These are phyloP conservation scores for Caulochytrium protostelioides DNA, from an alignment of 371 early-diverging fungal species.

Conservation along the genomic window DNA sequence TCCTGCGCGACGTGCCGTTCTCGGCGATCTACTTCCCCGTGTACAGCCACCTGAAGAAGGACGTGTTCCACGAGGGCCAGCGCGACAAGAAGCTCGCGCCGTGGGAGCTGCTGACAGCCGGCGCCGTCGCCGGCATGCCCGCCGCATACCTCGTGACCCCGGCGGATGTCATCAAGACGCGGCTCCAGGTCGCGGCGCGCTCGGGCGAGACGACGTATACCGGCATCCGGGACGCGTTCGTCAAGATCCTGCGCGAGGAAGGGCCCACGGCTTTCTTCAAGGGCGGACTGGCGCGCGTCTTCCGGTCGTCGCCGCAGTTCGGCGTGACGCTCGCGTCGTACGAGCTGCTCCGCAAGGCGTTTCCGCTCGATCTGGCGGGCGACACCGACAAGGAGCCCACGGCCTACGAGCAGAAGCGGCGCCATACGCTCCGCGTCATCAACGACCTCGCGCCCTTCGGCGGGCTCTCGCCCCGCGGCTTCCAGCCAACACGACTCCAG, in stretches of 20 bases:
- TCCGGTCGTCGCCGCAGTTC: constrained; percentile 63
- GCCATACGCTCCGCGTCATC: no score
- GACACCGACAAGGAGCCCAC: no score
- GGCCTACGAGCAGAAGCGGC: no score
- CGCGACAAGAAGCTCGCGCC: constrained; percentile 46
- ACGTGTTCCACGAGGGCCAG: constrained; percentile 57
- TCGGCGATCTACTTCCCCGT: constrained; percentile 90
- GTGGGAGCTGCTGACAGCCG: constrained; percentile 61
- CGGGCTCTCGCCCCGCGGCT: no score
- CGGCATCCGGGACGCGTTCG: constrained; percentile 66
- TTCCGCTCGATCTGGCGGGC: no score
- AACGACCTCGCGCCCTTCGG: no score
- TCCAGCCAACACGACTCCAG: no score
- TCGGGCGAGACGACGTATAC: constrained; percentile 69
- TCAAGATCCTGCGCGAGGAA: constrained; percentile 73
- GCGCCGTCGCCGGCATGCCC: constrained; percentile 91
- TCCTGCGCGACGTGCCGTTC: constrained; percentile 90
- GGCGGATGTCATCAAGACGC: constrained; percentile 95
- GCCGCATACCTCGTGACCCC: constrained; percentile 93
- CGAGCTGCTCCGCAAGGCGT: constrained; percentile 68
- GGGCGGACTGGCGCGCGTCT: constrained; percentile 40
- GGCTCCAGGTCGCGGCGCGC: constrained; percentile 79
- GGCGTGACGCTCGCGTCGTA: constrained; percentile 85
- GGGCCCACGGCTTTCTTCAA: constrained; percentile 88
- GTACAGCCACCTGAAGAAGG: constrained; percentile 77